Conservation (phyloP, 148 eudicot genomes). For the Vaccinium corymbosum region DNA sequence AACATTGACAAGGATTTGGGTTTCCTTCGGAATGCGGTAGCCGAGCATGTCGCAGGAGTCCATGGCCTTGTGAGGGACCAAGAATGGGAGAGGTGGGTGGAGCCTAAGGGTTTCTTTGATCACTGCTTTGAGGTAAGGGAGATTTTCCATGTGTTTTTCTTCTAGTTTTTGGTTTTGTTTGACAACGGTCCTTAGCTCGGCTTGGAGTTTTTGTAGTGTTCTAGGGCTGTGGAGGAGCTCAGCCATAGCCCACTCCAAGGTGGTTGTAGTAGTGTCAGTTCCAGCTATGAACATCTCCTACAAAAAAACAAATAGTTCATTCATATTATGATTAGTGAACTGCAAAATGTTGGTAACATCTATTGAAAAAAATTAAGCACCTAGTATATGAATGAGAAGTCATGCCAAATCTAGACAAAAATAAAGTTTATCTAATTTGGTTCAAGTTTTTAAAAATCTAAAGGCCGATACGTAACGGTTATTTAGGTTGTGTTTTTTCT, state of each 20-base stretch:
- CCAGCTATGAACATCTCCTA: constrained; percentile 50
- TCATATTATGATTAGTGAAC: not conserved
- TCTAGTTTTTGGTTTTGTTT: constrained; percentile 15
- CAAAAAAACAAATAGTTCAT: not conserved
- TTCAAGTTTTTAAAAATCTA: too few relatives aligned
- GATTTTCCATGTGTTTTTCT: constrained; percentile 36
- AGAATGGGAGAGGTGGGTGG: constrained; percentile 62
- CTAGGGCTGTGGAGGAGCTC: constrained; percentile 44
- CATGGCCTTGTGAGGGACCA: constrained; percentile 58
- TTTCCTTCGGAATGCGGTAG: constrained; percentile 44
- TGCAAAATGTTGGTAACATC: too few relatives aligned
- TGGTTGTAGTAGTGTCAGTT: constrained; percentile 45
- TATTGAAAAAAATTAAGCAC: too few relatives aligned
- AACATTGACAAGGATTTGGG: constrained; percentile 61
- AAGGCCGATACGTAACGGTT: too few relatives aligned
- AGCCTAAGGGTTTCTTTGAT: constrained; percentile 19
- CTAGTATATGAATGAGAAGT: too few relatives aligned
- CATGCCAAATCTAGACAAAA: too few relatives aligned
- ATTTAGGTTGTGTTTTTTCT: too few relatives aligned
- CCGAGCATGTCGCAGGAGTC: constrained; percentile 38
- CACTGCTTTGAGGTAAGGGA: constrained; percentile 56
- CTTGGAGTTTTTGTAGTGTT: constrained; percentile 27
- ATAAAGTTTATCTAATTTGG: too few relatives aligned
- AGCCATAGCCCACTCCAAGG: constrained; percentile 52
- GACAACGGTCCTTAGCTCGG: constrained; percentile 22